Evolutionary conservation across 1,284 basidiomycete species (phyloP), one percentile per base, ranked within the genome.

Genomic region (Pseudozyma tsukubaensis): DNA sequence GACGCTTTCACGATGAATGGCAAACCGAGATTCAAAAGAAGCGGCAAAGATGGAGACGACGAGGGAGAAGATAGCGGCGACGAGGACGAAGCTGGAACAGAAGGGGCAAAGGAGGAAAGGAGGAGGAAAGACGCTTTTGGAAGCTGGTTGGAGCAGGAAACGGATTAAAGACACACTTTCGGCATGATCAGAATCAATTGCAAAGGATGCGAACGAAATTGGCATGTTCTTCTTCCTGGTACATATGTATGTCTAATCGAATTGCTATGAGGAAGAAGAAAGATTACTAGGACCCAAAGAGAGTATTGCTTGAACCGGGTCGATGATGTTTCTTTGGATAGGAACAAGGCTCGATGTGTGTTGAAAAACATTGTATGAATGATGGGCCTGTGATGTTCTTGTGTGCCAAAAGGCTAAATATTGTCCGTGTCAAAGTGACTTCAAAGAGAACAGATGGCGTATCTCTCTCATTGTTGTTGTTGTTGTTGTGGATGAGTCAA

Each of bases 1-100:
- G 90, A 92, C 78, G 96, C 96, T 0, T 89, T 89, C 6, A 86
- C 96, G 4, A 94, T 91, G 84, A 87, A 88, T 29, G 94, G 93
- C 42, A 91, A 90, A 83, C 91, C 94, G 76, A 88, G 90, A 51
- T 99, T 92, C 87, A 89, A 88, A 73, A 91, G 91, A 63, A 91
- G 89, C 61, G 12, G 39, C 11, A 43, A 34, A 4, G 10, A 89
- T 60, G 16, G 32, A 39, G 37, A 39, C 11, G 29, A n/a, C 13
- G 19, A 50, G 6, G 56, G 29, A 2, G 50, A 48, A 18, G 57
- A 58, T 18, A 55, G 37, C 16, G 64, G 63, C 34, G 58, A 68
- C 1, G 73, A 77, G 29, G 64, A 72, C 44, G 50, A 67, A 58
- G 29, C 13, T 16, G 29, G 43, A 5, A 24, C 8, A 12, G 42